These are phyloP conservation scores for Cryptococcus sp. DNA, from an alignment of 1,284 basidiomycete species.

Conservation along the genomic window DNA sequence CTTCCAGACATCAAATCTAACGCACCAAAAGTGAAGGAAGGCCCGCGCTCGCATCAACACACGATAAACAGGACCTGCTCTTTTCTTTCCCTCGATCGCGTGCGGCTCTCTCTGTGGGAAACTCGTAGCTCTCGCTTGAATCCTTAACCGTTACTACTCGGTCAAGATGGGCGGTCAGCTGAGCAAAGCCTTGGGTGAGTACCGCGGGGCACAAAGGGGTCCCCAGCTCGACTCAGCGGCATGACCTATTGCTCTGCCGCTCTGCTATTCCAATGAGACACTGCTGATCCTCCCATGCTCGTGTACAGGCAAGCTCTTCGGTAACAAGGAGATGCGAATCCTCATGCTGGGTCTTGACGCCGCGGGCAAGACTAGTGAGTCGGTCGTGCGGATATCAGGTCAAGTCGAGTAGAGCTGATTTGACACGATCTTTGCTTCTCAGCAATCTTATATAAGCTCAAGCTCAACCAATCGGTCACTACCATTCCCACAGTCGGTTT, in stretches of 20 bases:
- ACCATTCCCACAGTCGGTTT: slow-evolving; percentile 94
- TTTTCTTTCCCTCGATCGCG: no score
- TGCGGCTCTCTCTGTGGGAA: no score
- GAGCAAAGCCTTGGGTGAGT: slow-evolving; percentile 53
- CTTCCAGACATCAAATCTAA: no score
- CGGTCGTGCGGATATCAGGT: slow-evolving; percentile 1
- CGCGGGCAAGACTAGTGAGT: slow-evolving; percentile 87
- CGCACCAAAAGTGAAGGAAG: no score
- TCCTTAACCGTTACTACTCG: no score
- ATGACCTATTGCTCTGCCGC: not conserved
- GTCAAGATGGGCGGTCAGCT: slow-evolving; percentile 56
- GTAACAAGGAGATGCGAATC: slow-evolving; percentile 67
- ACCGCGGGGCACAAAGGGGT: not conserved
- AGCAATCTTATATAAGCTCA: slow-evolving; percentile 99
- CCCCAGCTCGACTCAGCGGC: not conserved
- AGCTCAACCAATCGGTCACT: slow-evolving; percentile 97
- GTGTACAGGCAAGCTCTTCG: slow-evolving; percentile 58
- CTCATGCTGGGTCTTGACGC: slow-evolving; percentile 87
- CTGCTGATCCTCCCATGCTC: not conserved
- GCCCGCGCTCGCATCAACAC: no score
- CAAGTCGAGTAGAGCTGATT: not conserved
- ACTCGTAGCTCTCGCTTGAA: no score
- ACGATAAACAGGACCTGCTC: no score
- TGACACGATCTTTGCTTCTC: slow-evolving; percentile 10
- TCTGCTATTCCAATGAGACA: not conserved